These are phyloP conservation scores for Penstemon eatonii DNA, from an alignment of 257 asterid species.

Conservation along the genomic window DNA sequence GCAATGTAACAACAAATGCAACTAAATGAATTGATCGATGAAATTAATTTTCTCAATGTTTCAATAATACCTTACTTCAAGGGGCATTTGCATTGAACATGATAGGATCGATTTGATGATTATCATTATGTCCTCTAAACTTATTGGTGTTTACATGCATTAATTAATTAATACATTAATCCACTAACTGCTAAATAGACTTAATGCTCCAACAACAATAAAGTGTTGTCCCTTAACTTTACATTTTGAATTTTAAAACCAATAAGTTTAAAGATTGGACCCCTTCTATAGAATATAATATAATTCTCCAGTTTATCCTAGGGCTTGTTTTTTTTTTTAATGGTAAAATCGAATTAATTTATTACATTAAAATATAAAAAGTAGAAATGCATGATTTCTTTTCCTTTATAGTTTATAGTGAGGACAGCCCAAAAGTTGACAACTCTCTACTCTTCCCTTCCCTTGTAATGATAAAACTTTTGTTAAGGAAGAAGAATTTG, in stretches of 20 bases:
- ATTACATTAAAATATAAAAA: slow-evolving; percentile 30
- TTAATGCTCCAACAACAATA: slow-evolving; percentile 73
- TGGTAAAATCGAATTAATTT: background rate
- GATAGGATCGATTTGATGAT: slow-evolving; percentile 23
- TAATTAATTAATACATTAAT: slow-evolving; percentile 29
- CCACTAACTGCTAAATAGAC: slow-evolving; percentile 59
- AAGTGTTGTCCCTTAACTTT: slow-evolving; percentile 58
- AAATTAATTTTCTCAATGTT: slow-evolving; percentile 3
- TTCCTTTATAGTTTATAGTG: slow-evolving; percentile 29
- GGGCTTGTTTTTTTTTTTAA: slow-evolving; percentile 4
- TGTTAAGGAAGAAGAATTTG: slow-evolving; percentile 25
- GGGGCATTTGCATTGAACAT: slow-evolving; percentile 10
- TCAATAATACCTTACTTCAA: slow-evolving; percentile 13
- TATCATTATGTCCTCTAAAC: background rate
- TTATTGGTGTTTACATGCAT: slow-evolving; percentile 7
- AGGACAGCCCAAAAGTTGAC: slow-evolving; percentile 32
- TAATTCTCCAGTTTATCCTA: slow-evolving; percentile 30
- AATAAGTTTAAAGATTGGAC: slow-evolving; percentile 29
- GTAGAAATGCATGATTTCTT: slow-evolving; percentile 16
- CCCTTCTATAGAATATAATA: slow-evolving; percentile 39
- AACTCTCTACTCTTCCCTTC: background rate
- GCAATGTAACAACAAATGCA: slow-evolving; percentile 8
- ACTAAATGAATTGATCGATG: background rate
- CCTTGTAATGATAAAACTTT: background rate
- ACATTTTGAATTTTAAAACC: slow-evolving; percentile 36